Conservation (phyloP, 148 eudicot genomes). For the Pouteria glomerata region DNA sequence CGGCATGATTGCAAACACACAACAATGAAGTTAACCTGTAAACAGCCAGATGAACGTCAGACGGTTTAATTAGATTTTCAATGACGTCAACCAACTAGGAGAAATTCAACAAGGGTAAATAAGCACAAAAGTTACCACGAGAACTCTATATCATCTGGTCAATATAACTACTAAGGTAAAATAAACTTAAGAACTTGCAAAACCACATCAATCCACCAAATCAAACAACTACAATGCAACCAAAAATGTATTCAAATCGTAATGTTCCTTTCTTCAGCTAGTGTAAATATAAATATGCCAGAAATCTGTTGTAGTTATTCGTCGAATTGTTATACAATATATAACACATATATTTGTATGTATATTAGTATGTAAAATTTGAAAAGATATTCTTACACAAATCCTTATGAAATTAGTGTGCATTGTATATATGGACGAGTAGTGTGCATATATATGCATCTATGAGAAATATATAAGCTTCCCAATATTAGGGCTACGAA, state of each 20-base stretch:
- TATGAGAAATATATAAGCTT: no score
- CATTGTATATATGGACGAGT: no score
- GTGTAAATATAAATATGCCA: no score
- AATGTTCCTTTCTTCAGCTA: not conserved
- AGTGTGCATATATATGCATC: no score
- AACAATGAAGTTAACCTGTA: slow-evolving; percentile 15
- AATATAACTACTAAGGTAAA: slow-evolving; percentile 2
- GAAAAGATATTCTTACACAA: no score
- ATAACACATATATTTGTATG: no score
- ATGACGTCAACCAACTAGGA: not conserved
- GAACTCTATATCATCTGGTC: not conserved
- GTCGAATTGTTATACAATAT: no score
- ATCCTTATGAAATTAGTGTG: no score
- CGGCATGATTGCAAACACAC: not conserved
- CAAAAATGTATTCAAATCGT: not conserved
- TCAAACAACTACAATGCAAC: not conserved
- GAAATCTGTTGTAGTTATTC: no score
- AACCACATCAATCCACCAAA: slow-evolving; percentile 1
- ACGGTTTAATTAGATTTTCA: not conserved
- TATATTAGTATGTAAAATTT: no score
- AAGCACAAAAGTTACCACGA: not conserved
- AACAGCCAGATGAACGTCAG: slow-evolving; percentile 4
- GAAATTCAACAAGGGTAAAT: not conserved
- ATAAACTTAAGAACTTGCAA: not conserved
- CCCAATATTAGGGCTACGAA: no score